These are phyloP conservation scores for Teratosphaeria gauchensis DNA, from an alignment of 2,329 filamentous ascomycete species.

Conservation along the genomic window DNA sequence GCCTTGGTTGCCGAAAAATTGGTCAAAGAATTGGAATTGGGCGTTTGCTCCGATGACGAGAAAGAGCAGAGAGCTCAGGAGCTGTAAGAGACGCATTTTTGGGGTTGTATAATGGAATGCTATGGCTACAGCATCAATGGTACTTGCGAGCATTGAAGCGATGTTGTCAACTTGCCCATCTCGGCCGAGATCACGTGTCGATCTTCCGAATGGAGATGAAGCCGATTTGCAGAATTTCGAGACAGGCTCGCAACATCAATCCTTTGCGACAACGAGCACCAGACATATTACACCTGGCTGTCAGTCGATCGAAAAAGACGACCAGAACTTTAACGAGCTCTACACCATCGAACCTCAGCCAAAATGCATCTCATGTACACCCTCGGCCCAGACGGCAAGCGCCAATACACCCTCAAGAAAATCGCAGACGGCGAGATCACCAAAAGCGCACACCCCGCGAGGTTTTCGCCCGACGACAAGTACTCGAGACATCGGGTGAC, in stretches of 20 bases:
- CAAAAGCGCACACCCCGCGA: constrained; percentile 89
- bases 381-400: constrained; percentile 70
- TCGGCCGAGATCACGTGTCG: not conserved
- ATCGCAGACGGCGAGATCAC: constrained; percentile 71
- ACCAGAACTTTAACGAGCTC: not conserved
- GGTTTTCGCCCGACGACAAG: constrained; percentile 98
- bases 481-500: constrained; percentile 92
- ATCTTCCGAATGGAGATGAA: not conserved
- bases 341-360: not conserved
- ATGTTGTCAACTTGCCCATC: not conserved
- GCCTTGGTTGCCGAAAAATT: constrained; percentile 71
- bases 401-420: constrained; percentile 93
- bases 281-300: not conserved
- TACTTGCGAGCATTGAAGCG: not conserved
- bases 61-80: constrained; percentile 43
- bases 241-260: not conserved
- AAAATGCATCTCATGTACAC: constrained; percentile 78
- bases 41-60: constrained; percentile 52
- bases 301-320: no score
- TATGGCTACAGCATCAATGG: not conserved
- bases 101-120: not conserved
- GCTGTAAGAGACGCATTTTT: constrained; percentile 25
- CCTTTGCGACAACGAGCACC: not conserved
- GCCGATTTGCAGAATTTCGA: not conserved
- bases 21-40: constrained; percentile 96